These are phyloP conservation scores for Alternaria solani DNA, from an alignment of 2,329 filamentous ascomycete genomes.

Conservation along the genomic window DNA sequence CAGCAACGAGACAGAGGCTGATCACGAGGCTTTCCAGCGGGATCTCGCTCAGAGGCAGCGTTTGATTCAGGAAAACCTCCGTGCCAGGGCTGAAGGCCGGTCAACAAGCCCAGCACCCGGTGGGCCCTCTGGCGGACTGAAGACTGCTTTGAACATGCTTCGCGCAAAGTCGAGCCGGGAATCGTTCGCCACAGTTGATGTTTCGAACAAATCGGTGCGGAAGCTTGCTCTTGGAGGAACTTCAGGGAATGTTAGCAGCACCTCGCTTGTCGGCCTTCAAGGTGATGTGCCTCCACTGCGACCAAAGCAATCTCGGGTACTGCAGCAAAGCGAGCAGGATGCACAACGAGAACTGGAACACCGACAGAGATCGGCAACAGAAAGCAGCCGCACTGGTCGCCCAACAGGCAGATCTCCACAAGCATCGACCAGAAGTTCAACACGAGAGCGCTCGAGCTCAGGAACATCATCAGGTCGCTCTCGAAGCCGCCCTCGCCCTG, in stretches of 20 bases:
- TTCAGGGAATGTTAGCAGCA: slow-evolving; percentile 49
- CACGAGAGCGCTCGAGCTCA: slow-evolving; percentile 64
- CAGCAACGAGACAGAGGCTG: slow-evolving; percentile 62
- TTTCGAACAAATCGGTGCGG: slow-evolving; percentile 65
- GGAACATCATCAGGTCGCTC: slow-evolving; percentile 62
- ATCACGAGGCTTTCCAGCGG: slow-evolving; percentile 74
- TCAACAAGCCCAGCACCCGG: slow-evolving; percentile 50
- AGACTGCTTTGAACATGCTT: slow-evolving; percentile 69
- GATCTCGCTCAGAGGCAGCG: slow-evolving; percentile 75
- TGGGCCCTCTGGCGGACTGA: slow-evolving; percentile 53
- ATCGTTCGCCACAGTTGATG: slow-evolving; percentile 65
- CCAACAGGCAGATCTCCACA: slow-evolving; percentile 49
- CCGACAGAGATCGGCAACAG: slow-evolving; percentile 46
- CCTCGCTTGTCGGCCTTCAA: slow-evolving; percentile 40
- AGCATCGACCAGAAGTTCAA: slow-evolving; percentile 50
- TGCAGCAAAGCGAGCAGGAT: slow-evolving; percentile 47
- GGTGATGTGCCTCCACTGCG: slow-evolving; percentile 38
- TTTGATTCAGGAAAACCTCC: slow-evolving; percentile 76
- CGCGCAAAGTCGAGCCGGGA: slow-evolving; percentile 73
- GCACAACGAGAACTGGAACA: slow-evolving; percentile 42
- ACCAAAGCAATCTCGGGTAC: slow-evolving; percentile 43
- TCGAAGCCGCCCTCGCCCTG: slow-evolving; percentile 59
- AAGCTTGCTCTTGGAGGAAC: slow-evolving; percentile 65
- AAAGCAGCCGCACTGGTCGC: slow-evolving; percentile 42
- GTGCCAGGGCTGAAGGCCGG: slow-evolving; percentile 67